Conservation (phyloP, 2,329 filamentous ascomycete genomes). For the Acarospora socialis region DNA sequence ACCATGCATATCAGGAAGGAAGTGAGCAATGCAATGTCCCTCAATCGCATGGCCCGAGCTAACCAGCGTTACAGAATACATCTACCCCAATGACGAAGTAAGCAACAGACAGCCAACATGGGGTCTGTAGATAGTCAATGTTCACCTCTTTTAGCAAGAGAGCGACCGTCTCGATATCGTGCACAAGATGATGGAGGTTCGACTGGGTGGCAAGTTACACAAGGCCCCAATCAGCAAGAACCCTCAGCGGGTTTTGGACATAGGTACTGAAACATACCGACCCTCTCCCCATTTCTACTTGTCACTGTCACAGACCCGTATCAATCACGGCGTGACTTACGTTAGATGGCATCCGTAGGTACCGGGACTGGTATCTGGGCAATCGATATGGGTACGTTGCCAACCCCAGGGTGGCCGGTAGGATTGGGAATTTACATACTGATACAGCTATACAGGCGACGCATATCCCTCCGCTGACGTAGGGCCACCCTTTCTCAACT, state of each 20-base stretch:
- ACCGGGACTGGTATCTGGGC: slow-evolving; percentile 24
- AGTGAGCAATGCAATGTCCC: slow-evolving; percentile 1
- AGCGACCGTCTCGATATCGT: slow-evolving; percentile 11
- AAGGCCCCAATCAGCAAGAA: slow-evolving; percentile 19
- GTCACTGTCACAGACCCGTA: no score
- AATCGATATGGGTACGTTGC: slow-evolving; percentile 17
- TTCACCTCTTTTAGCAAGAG: slow-evolving; percentile 8
- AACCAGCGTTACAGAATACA: slow-evolving; percentile 6
- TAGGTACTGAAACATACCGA: no score
- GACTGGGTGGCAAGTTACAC: slow-evolving; percentile 21
- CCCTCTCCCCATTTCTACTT: no score
- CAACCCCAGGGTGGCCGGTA: not conserved
- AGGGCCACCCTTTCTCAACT: not conserved
- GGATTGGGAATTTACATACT: not conserved
- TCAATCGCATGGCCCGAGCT: not conserved
- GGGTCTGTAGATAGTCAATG: not conserved
- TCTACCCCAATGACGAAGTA: slow-evolving; percentile 13
- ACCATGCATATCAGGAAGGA: slow-evolving; percentile 22
- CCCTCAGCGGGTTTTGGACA: slow-evolving; percentile 18
- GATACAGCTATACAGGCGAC: slow-evolving; percentile 5
- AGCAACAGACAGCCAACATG: no score
- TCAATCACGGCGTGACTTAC: no score
- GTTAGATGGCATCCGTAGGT: no score
- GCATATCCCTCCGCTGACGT: slow-evolving; percentile 23
- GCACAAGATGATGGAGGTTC: slow-evolving; percentile 11